Evolutionary conservation across 179 eudicot genomes (phyloP).

Genomic region (Actinidia arguta): DNA sequence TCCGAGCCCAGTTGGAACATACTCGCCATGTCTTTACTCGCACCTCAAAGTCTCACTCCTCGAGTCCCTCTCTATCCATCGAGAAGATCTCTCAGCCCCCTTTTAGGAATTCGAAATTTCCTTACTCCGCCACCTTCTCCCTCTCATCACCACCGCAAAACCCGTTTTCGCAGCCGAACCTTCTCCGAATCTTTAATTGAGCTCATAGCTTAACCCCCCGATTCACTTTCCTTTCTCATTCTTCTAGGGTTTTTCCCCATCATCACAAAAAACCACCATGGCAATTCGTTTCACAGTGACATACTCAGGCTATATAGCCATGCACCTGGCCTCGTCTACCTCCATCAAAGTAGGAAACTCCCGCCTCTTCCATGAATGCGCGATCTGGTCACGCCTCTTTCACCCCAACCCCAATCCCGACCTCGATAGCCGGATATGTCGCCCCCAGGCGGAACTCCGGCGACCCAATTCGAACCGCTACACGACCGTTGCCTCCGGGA

Average conservation of each 20-base stretch:
- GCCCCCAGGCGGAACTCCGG: background rate
- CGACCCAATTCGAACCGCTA: slow-evolving; percentile 9
- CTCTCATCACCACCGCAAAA: background rate
- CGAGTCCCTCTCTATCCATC: too few species aligned
- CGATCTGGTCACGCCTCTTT: slow-evolving; percentile 36
- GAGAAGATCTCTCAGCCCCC: too few species aligned
- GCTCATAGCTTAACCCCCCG: slow-evolving; percentile 16
- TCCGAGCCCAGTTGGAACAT: too few species aligned
- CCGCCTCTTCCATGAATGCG: slow-evolving; percentile 51
- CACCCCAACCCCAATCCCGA: slow-evolving; percentile 38
- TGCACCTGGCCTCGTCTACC: slow-evolving; percentile 55
- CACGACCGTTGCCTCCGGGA: slow-evolving; percentile 38
- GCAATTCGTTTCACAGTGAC: slow-evolving; percentile 70
- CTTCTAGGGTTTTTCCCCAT: background rate
- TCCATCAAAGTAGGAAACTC: slow-evolving; percentile 32
- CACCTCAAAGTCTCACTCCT: too few species aligned
- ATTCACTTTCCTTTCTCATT: background rate
- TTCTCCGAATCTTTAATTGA: background rate
- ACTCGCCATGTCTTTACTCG: too few species aligned
- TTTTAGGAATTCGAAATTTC: too few species aligned
- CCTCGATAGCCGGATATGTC: slow-evolving; percentile 13
- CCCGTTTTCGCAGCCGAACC: background rate
- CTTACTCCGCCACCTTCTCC: background rate
- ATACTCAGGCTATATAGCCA: slow-evolving; percentile 66
- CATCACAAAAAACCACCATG: slow-evolving; percentile 37